Evolutionary conservation across 1,284 basidiomycete genomes (phyloP), one percentile per base, ranked within the genome.

Genomic region (Leccinum huronense): DNA sequence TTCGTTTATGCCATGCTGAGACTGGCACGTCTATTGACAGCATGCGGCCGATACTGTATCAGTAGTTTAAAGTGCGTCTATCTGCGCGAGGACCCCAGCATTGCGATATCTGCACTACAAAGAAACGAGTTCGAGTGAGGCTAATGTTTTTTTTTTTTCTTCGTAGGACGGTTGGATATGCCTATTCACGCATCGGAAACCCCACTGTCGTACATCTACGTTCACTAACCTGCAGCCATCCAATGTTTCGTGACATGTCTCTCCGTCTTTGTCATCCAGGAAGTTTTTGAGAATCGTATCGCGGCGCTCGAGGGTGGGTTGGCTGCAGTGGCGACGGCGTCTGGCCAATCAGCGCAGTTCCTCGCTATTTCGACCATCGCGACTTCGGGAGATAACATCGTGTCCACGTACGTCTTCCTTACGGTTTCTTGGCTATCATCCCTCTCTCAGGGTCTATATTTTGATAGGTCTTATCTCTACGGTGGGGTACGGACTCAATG

Each of bases 241-340:
- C 13, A 14, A 23, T 42, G 2, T 51, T 38, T 11, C 57, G 14
- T 65, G 57, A 61, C 58, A 3, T 11, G 1, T 42, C 33, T 23
- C 13, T 19, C 31, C 1, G n/a, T 10, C 30, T 10, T 42, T 13
- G 8, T 30, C 7, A 1, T 48, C 30, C 34, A 89, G 86, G 88
- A 89, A 69, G 90, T 95, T 6, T 94, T 96, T 68, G 93, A 96
- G 77, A 86, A 90, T 71, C 86, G 94, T 27, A 88, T 95, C 3
- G 89, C 93, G 1, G 90, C 91, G 0, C 83, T 95, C 36, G 93
- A 95, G 74, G 91, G 91, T 13, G 94, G 94, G 31, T 82, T 81
- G 3, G 93, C 89, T 0, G 93, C 93, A 13, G 84, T 95, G 1
- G 93, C 93, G 2, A 83, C 89, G 0, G 78, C 91, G 0, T 92